Conservation (phyloP, 371 early-diverging fungal genomes). For the Mucor sp. region DNA sequence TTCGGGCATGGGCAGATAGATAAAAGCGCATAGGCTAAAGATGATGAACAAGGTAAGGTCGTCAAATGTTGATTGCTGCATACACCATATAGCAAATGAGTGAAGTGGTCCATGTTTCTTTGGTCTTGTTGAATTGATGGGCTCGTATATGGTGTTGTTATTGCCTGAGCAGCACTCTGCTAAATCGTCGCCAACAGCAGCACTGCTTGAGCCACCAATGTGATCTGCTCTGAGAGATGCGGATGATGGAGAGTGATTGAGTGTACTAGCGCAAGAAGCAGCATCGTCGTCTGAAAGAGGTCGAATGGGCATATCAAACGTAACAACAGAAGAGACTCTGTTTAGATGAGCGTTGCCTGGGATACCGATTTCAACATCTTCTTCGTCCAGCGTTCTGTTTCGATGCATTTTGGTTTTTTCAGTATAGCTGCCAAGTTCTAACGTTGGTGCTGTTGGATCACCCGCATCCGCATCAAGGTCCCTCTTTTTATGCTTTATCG, state of each 20-base stretch:
- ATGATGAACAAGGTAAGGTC: constrained; percentile 17
- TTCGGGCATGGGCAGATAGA: constrained; percentile 28
- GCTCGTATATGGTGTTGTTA: not conserved
- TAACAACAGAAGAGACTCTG: not conserved
- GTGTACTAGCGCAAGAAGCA: constrained; percentile 2
- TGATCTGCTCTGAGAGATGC: not conserved
- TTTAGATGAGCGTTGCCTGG: not conserved
- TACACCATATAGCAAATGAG: constrained; percentile 19
- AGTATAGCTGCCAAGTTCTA: not conserved
- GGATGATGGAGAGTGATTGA: not conserved
- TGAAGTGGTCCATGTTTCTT: constrained; percentile 21
- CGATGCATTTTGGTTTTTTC: not conserved
- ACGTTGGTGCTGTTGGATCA: not conserved
- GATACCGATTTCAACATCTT: not conserved
- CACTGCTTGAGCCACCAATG: not conserved
- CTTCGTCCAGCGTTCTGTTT: constrained; percentile 12
- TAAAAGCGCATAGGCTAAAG: constrained; percentile 22
- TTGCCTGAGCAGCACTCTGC: not conserved
- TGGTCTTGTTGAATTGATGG: not conserved
- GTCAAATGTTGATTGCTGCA: constrained; percentile 24
- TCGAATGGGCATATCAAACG: not conserved
- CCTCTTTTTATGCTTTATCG: not conserved
- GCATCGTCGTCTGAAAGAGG: not conserved
- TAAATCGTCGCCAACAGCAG: not conserved
- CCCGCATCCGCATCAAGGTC: not conserved